Percentiles rank a stretch among this genome's conserved stretches.
Conservation (phyloP, 2,329 filamentous ascomycete genomes). For the Trichoderma sp. region DNA sequence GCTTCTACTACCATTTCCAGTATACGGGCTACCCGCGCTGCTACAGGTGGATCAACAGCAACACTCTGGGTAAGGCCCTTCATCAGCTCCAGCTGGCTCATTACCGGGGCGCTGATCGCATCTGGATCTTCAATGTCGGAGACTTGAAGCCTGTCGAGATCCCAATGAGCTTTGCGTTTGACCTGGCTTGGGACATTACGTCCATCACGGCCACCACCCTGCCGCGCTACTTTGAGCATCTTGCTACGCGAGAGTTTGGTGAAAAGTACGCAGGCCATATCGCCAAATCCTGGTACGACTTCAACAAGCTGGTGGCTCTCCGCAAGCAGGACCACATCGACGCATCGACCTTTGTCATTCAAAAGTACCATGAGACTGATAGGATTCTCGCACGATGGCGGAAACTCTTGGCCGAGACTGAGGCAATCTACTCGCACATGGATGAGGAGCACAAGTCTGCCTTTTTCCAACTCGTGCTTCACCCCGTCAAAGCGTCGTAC, state of each 20-base stretch:
- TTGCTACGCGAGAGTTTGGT: conserved; percentile 56
- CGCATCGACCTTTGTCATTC: conserved; percentile 56
- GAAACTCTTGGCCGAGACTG: conserved; percentile 48
- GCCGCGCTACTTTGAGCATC: conserved; percentile 48
- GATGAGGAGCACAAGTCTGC: conserved; percentile 50
- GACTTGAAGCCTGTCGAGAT: conserved; percentile 62
- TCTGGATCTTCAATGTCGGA: conserved; percentile 66
- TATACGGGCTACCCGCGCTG: conserved; percentile 63
- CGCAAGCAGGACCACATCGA: conserved; percentile 65
- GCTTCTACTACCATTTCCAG: conserved; percentile 60
- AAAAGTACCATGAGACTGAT: conserved; percentile 64
- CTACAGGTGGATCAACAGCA: conserved; percentile 66
- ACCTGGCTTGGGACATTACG: conserved; percentile 59
- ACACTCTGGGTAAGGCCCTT: conserved; percentile 51
- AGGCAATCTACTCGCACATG: conserved; percentile 49
- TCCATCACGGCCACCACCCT: conserved; percentile 45
- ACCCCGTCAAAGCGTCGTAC: conserved; percentile 61
- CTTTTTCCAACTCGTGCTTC: conserved; percentile 63
- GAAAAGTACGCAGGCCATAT: conserved; percentile 49
- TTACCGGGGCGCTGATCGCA: conserved; percentile 49
- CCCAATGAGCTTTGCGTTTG: conserved; percentile 57
- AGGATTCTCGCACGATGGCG: conserved; percentile 56
- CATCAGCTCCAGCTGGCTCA: conserved; percentile 61
- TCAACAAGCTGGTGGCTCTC: conserved; percentile 52
- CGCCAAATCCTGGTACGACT: conserved; percentile 54